Base-by-base conservation (phyloP, 2,329 filamentous ascomycete genomes). In the Botrytis elliptica region DNA sequence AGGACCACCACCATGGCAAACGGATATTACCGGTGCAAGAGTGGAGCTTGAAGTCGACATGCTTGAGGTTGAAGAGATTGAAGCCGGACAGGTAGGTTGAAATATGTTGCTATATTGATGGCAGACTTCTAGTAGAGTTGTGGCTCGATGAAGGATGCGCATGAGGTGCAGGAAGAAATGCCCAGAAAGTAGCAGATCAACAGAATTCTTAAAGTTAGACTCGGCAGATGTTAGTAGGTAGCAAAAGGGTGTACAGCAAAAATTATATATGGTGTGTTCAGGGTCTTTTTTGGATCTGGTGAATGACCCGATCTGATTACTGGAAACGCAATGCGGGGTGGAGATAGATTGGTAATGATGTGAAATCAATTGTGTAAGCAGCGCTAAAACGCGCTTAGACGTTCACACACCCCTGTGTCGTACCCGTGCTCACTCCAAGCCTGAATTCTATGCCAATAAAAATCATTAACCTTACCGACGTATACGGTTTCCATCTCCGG, bases 1-100 rank as follows among this genome's bases (percentile, higher is more conserved):
- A 3, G 89, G 89, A 1, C 89, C 85, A 12, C 78, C 78, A 33
- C 78, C 78, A 40, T 79, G 78, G 38, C 77, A 78, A 62, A 79
- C 74, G 18, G 78, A 49, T 20, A 79, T 66, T 1, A 77, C 77
- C 1, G 77, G 74, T 20, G 77, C 77, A 42, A 59, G 46, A 29
- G 25, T 68, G 22, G 62, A 38, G 29, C 14, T 68, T 49, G 70
- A 14, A 12, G 65, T 29, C 6, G 63, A 44, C 70, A 72, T 72
- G 38, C 20, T 57, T 59, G 63, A 25, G 9, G 44, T 33, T 36
- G 70, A 71, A 29, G 70, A 57, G 22, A 66, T 29, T 52, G 60
- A 36, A 14, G 63, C 49, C 3, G 52, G 63, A n/a, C 70, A 68
- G 29, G 33, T 72, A 6, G 63, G 63, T 33, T 55, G 64, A 7